These are phyloP conservation scores for Nothophoma quercina DNA, from an alignment of 2,329 filamentous ascomycete genomes.

Conservation along the genomic window DNA sequence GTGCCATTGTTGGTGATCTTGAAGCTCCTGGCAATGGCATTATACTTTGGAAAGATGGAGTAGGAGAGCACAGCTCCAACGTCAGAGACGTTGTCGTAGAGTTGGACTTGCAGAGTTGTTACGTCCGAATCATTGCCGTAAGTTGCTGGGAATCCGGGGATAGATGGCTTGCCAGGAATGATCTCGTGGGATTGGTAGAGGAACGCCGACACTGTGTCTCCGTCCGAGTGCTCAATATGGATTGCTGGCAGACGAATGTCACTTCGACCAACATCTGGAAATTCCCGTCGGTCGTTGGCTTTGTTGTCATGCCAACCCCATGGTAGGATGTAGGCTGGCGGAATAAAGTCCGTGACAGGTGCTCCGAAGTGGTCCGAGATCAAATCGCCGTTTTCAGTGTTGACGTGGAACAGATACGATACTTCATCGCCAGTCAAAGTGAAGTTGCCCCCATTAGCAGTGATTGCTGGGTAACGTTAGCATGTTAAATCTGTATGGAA, in stretches of 20 bases:
- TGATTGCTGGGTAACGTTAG: conserved; percentile 50
- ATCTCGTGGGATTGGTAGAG: conserved; percentile 66
- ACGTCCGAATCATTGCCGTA: conserved; percentile 65
- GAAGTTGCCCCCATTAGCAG: conserved; percentile 64
- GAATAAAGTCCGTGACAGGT: conserved; percentile 60
- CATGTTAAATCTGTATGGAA: not conserved
- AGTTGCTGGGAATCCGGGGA: conserved; percentile 66
- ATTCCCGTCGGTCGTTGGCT: conserved; percentile 65
- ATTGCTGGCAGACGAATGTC: conserved; percentile 70
- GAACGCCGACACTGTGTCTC: conserved; percentile 66
- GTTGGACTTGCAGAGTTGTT: conserved; percentile 64
- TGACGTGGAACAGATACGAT: conserved; percentile 71
- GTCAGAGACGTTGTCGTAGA: conserved; percentile 66
- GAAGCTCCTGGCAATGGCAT: conserved; percentile 69
- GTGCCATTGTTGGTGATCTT: conserved; percentile 67
- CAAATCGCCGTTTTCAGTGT: conserved; percentile 63
- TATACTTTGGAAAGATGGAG: conserved; percentile 68
- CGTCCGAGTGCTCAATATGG: conserved; percentile 65
- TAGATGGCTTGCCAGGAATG: conserved; percentile 62
- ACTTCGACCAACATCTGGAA: conserved; percentile 69
- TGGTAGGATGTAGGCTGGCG: conserved; percentile 48
- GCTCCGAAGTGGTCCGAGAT: conserved; percentile 69
- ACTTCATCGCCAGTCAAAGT: conserved; percentile 63
- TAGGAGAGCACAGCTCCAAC: conserved; percentile 68
- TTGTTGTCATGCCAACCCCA: conserved; percentile 63